Evolutionary conservation across 148 eudicot genomes (phyloP).

Genomic region (Chenopodium quinoa): DNA sequence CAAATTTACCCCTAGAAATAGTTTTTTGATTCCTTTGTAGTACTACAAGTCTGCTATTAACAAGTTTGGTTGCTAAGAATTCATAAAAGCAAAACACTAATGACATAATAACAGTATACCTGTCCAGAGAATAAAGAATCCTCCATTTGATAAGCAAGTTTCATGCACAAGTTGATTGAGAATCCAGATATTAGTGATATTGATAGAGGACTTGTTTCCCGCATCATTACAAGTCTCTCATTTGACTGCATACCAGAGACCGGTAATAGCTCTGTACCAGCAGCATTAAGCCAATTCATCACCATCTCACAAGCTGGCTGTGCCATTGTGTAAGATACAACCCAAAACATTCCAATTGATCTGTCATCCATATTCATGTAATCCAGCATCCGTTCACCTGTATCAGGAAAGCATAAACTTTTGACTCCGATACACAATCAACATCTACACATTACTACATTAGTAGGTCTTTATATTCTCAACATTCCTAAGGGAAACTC

Average conservation of each 20-base stretch:
- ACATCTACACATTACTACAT: background rate
- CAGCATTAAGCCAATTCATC: constrained; percentile 84
- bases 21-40: background rate
- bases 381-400: constrained; percentile 82
- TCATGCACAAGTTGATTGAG: constrained; percentile 72
- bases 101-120: constrained; percentile 40
- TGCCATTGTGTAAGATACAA: constrained; percentile 86
- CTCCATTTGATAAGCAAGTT: constrained; percentile 85
- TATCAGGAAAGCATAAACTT: constrained; percentile 6
- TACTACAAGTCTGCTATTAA: background rate
- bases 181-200: constrained; percentile 81
- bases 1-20: background rate
- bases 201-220: constrained; percentile 87
- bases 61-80: background rate
- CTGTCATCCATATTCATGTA: constrained; percentile 90
- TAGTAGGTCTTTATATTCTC: background rate
- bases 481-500: background rate
- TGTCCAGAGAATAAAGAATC: constrained; percentile 89
- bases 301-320: constrained; percentile 91
- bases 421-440: background rate
- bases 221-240: constrained; percentile 79
- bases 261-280: constrained; percentile 73
- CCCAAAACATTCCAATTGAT: constrained; percentile 98
- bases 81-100: background rate
- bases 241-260: constrained; percentile 66